Evolutionary conservation across 805 yeast species (phyloP), one percentile per base, ranked within the genome.

Genomic region (Pichia exigua): DNA sequence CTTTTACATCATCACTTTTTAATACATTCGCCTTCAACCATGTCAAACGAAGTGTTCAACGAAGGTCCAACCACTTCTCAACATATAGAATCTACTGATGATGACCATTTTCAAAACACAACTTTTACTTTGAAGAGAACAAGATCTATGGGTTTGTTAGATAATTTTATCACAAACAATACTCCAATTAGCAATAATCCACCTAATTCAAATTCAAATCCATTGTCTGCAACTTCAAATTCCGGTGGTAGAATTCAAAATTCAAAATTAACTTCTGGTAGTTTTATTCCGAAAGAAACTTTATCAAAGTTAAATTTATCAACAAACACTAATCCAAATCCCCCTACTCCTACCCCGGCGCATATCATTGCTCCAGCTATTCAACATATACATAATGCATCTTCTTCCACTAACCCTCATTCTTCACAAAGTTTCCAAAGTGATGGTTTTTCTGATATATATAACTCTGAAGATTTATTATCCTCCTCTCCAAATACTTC

Each of bases 41-140:
- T 59, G 61, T 60, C 67, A 2, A 50, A 61, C 24, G 71, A 68
- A 45, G 71, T 68, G 21, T 79, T 78, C 59, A 66, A 75, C 48
- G 83, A 82, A 49, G 83, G 83, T 35, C 82, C 83, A 46, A 77
- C 83, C 50, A 77, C 82, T 30, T 79, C 83, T 35, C 84, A 79
- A 62, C 83, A 78, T 52, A 79, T 86, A 21, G 86, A 83, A 54
- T 90, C 92, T 5, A 73, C 77, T 45, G 82, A 82, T 64, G 87
- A 82, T 53, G 81, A 77, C 47, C 85, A 85, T 60, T 87, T 88
- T 61, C 75, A 80, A 49, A 78, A 76, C 52, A 77, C 87, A 7
- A 77, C 92, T 4, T 88, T 85, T 65, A 82, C 81, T 60, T 70
- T 88, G 61, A 88, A 87, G 61, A 71, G 96, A 63, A 88, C 96